Evolutionary conservation across 1,284 basidiomycete species (phyloP), one percentile per base, ranked within the genome.

Genomic region (Moniliella sp.): DNA sequence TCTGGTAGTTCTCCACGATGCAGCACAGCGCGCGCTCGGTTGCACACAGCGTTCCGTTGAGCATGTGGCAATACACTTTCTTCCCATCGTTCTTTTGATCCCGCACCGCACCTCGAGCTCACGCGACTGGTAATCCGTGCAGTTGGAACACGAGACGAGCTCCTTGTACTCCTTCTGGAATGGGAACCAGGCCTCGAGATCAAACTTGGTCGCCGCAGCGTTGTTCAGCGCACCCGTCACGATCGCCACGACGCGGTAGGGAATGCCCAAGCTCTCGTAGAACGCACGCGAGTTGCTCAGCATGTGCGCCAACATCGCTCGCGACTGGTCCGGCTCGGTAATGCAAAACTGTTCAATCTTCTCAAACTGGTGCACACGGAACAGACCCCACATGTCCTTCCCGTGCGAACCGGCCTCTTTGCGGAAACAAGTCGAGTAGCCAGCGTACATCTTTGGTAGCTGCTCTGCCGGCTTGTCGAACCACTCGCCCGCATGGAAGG

Each of bases 351-450:
- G 32, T 62, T 99, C 91, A 32, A 99, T 71, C 67, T 99, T 99
- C 65, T 99, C 91, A 50, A 99, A 99, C 64, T 99, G 91, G 62
- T 99, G 91, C 32, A 97, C 86, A 21, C 91, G 80, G 74, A 97
- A 97, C 64, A 94, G 93, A 37, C 88, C 91, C 84, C 88, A 94
- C 66, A 91, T 94, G 56, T 99, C 91, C 36, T 83, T 77, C 10
- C 91, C 91, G 27, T 84, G 82, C 4, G 81, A 78, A 29, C 88
- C 91, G 3, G 88, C 88, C 66, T 99, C 91, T 99, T 94, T 97
- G 30, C 91, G 74, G 76, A 99, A 99, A 63, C 88, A 97, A 11
- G 88, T 97, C 52, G 70, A 72, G 62, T 72, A 72, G 18, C 70
- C 70, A 15, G 70, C 70, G 55, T 70, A 70, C 64, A 71, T 69